Base-by-base conservation (phyloP, 768 basidiomycete genomes). In the Lentinus brumalis region DNA sequence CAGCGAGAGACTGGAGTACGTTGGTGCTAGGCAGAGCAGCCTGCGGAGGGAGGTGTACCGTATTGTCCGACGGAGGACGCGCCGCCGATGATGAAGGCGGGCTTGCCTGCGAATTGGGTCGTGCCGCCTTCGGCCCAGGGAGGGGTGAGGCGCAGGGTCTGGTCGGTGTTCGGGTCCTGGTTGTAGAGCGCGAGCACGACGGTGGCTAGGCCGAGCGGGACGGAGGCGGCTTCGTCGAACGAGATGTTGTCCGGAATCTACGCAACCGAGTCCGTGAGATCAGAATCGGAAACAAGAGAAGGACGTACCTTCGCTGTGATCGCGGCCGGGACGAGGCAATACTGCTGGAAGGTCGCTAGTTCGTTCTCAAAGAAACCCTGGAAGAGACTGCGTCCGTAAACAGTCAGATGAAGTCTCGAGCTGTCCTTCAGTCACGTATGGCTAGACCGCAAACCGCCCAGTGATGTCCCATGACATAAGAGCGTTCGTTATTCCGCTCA, bases 131-230 rank as follows among this genome's bases (percentile, higher is more conserved):
- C 60, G 12, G 60, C 63, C 63, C 63, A 67, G 1, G 58, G 50
- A 1, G 66, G 57, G n/a, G 18, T 18, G 35, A 64, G 41, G 16
- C 46, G 38, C 0, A 54, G 26, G 18, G 44, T 56, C 71, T 2
- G 39, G 15, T 56, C 53, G 30, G 61, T 31, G 29, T 53, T 50
- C 62, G 60, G 50, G 12, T 46, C 47, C 40, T 47, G 50, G 46
- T 59, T 54, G 67, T 71, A 77, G 3, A 76, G 66, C 2, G 67
- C 76, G 9, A 67, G 38, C 0, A 69, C 67, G 8, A 71, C 73
- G 12, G 76, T 75, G 12, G 63, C 70, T 9, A 74, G 62, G 0
- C 60, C 71, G 39, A 72, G 64, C 10, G 75, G 74, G 5, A 77
- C 56, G 5, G 74, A 66, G 2, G 72, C 59, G 1, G 73, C 76